Conservation (phyloP, 306 rosid genomes). For the Boehmeria nivea region DNA sequence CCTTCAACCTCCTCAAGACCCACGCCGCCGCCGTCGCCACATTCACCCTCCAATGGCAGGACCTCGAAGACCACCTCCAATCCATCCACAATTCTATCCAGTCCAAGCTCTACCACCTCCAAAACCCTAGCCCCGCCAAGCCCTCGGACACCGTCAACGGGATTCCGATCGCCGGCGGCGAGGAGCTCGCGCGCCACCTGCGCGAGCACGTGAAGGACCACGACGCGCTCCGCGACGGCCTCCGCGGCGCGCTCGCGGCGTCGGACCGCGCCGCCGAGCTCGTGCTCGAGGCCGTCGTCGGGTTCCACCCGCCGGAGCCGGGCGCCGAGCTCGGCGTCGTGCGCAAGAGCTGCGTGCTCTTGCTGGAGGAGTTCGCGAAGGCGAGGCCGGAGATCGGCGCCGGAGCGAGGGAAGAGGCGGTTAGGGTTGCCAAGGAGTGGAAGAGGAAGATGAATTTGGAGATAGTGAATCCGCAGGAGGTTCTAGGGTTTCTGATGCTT, state of each 20-base stretch:
- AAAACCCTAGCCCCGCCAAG: constrained; percentile 11
- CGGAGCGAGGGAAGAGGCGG: constrained; percentile 21
- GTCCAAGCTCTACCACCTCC: constrained; percentile 8
- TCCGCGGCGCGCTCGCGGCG: constrained; percentile 20
- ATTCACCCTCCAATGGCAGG: constrained; percentile 43
- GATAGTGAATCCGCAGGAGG: constrained; percentile 16
- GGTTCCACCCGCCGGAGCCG: constrained; percentile 20
- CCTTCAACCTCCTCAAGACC: constrained; percentile 36
- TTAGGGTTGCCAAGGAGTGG: constrained; percentile 26
- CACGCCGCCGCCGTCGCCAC: constrained; percentile 39
- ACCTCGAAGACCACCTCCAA: constrained; percentile 30
- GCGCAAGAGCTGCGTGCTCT: constrained; percentile 30
- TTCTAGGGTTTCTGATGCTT: constrained; percentile 29
- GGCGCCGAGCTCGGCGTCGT: constrained; percentile 7
- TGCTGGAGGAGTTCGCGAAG: constrained; percentile 33
- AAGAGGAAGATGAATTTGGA: constrained; percentile 20
- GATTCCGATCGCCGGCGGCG: constrained; percentile 19
- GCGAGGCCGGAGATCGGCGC: constrained; percentile 14
- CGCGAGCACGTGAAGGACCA: constrained; percentile 18
- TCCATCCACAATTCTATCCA: constrained; percentile 25
- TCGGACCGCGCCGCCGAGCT: constrained; percentile 19
- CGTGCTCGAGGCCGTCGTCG: constrained; percentile 31
- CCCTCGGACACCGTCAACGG: constrained; percentile 2
- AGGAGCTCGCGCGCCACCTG: constrained; percentile 19
- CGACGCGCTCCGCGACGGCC: constrained; percentile 13